These are phyloP conservation scores for Heterobasidion parviporum DNA, from an alignment of 1,284 basidiomycete genomes.

Conservation along the genomic window DNA sequence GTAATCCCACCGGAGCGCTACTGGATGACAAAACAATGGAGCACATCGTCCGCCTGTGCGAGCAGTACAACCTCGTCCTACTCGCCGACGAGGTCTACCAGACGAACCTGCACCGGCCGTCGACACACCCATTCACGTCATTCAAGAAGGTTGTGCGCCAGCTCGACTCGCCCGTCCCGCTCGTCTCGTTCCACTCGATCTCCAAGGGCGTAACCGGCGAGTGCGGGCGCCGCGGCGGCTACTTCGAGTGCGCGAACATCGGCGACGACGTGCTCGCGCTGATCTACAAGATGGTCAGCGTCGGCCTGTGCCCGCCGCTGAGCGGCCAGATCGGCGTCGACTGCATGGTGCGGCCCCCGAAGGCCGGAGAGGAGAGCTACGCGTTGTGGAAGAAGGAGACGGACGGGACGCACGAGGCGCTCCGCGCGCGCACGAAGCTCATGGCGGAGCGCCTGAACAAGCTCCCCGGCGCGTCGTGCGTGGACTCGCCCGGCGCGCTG, in stretches of 20 bases:
- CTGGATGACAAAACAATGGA: conserved; percentile 67
- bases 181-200: conserved; percentile 93
- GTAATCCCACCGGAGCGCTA: conserved; percentile 89
- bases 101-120: conserved; percentile 72
- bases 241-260: conserved; percentile 87
- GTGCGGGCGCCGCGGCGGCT: conserved; percentile 89
- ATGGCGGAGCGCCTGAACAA: conserved; percentile 75
- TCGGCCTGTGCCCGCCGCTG: conserved; percentile 83
- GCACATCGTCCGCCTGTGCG: conserved; percentile 73
- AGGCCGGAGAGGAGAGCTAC: conserved; percentile 68
- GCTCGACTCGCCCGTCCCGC: conserved; percentile 58
- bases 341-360: conserved; percentile 82
- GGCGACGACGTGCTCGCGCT: conserved; percentile 68
- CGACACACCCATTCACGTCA: conserved; percentile 72
- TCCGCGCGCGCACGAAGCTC: conserved; percentile 61
- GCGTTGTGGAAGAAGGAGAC: conserved; percentile 78
- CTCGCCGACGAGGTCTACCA: conserved; percentile 97
- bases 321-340: conserved; percentile 90
- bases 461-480: conserved; percentile 79
- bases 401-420: conserved; percentile 64
- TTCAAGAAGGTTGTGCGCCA: conserved; percentile 83
- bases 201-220: conserved; percentile 93
- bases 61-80: conserved; percentile 78
- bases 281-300: conserved; percentile 93
- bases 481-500: conserved; percentile 83